Evolutionary conservation across 176 grass and related monocot genomes (phyloP), one percentile per base, ranked within the genome.

Genomic region (Chrysopogon serrulatus): DNA sequence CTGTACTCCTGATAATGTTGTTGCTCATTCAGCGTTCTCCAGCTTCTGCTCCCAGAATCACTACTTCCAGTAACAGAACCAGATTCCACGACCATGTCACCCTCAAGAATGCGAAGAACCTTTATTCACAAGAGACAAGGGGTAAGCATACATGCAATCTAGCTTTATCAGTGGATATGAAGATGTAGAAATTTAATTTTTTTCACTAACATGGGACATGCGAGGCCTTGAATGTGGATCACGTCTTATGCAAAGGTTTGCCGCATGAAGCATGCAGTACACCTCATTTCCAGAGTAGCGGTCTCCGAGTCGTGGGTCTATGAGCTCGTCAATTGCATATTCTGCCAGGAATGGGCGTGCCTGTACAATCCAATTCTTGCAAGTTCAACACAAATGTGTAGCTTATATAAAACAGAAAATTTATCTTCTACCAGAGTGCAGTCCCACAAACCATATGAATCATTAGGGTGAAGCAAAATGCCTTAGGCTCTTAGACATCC

Each of bases 81-180:
- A 7, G 93, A 86, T 49, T 95, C 93, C 13, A 94, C 86, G 21
- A 99, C 89, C 85, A 90, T 82, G 64, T 99, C 93, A 49, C 91
- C 89, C 59, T 99, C 97, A 66, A 99, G 81, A 67, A 99, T 96
- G 65, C 97, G 90, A 59, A 99, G 93, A 74, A 99, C 97, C 97
- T 99, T 84, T 72, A 5, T 51, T 82, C 27, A 76, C 8, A 4
- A 63, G 31, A 49, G 3, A 31, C 2, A 76, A 42, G 33, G 24
- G 4, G 26, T 74, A 75, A 79, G 11, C 40, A 61, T 51, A 79
- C 11, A 40, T 14, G 51, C 14, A 61, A 68, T 70, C 42, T 36
- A 75, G 68, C 79, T 67, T 80, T 32, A 47, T 19, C 15, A 35
- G 15, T 32, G 23, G 61, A 10, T 61, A 83, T 74, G 51, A 6